Evolutionary conservation across 2,329 filamentous ascomycete genomes (phyloP).

Genomic region (Hymenoscyphus salicellus): DNA sequence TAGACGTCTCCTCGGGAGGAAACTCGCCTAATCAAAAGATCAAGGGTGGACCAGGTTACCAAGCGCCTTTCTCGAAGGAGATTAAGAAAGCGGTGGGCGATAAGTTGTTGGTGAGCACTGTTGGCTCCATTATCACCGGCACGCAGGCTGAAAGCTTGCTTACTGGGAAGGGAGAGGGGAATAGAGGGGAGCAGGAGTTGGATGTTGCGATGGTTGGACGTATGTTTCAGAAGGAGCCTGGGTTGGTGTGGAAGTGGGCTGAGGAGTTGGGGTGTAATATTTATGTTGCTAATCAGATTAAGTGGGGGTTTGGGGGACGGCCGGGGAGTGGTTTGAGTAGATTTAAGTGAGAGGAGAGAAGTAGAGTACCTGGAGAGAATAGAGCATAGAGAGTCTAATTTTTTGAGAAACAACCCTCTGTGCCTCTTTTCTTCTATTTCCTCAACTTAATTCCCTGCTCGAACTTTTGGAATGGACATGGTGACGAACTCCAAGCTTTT

Average conservation of each 20-base stretch:
- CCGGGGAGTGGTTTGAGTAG: constrained; percentile 18
- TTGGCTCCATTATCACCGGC: constrained; percentile 49
- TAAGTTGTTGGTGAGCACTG: constrained; percentile 45
- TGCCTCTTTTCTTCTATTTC: too few relatives aligned
- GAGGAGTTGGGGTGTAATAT: constrained; percentile 50
- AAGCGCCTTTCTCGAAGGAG: constrained; percentile 65
- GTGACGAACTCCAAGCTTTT: too few relatives aligned
- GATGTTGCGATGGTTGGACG: constrained; percentile 52
- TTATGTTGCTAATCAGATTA: constrained; percentile 51
- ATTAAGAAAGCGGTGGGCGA: constrained; percentile 72
- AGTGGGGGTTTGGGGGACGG: constrained; percentile 52
- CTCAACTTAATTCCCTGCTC: too few relatives aligned
- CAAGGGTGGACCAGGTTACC: constrained; percentile 61
- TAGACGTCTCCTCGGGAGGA: constrained; percentile 71
- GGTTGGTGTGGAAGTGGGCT: constrained; percentile 54
- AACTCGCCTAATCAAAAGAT: constrained; percentile 59
- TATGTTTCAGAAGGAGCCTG: constrained; percentile 58
- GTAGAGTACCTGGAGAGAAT: too few relatives aligned
- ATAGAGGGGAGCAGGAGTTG: constrained; percentile 40
- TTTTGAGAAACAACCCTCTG: too few relatives aligned
- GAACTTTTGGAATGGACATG: too few relatives aligned
- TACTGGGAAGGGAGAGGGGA: constrained; percentile 46
- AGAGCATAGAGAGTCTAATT: too few relatives aligned
- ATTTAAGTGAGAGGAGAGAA: not conserved
- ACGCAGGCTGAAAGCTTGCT: constrained; percentile 48